Base-by-base conservation (phyloP, 1,139 yeast genomes). In the Yamadazyma jaroonii region DNA sequence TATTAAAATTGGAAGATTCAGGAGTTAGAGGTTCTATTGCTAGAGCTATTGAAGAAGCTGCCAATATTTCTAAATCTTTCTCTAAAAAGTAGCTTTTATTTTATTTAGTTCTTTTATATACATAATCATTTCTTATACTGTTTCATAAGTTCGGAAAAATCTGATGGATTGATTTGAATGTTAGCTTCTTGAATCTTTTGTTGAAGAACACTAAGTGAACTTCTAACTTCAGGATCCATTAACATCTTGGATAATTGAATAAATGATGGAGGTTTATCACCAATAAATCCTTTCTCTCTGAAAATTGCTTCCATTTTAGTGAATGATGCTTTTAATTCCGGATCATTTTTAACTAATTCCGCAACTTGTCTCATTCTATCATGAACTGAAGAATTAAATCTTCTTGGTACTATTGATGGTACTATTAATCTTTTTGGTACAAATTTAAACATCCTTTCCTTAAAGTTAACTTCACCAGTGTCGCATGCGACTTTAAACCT, bases 21-120 rank as follows among this genome's bases (percentile, higher is more conserved):
- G 95, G 90, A 32, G 86, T 92, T 34, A 81, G 96, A 65, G 77
- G 89, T 35, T 89, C 89, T 15, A 84, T 92, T 52, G 81, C 95
- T 34, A 75, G 89, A 50, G 96, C 95, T 33, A 84, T 92, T 20
- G 92, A 86, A 57, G 95, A 89, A 56, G 92, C 97, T 28, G 87
- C 97, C 13, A 74, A 74, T 42, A 84, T 90, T 41, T 94, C 97
- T 24, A 77, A 88, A 29, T 77, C 80, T 12, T 72, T 89, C 49
- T 89, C 95, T 23, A 84, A 82, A 62, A 81, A 84, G 58, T 70
- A 67, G 14, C 9, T 9, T 17, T 4, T 25, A 12, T 9, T 6
- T 9, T 23, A 20, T 22, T 7, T 17, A 17, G 3, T 34, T 3
- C 28, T 34, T 27, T 11, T n/a, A n/a, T n/a, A n/a, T n/a, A n/a